Base-by-base conservation (phyloP, 2,329 filamentous ascomycete species). In the Penicillium sp. region DNA sequence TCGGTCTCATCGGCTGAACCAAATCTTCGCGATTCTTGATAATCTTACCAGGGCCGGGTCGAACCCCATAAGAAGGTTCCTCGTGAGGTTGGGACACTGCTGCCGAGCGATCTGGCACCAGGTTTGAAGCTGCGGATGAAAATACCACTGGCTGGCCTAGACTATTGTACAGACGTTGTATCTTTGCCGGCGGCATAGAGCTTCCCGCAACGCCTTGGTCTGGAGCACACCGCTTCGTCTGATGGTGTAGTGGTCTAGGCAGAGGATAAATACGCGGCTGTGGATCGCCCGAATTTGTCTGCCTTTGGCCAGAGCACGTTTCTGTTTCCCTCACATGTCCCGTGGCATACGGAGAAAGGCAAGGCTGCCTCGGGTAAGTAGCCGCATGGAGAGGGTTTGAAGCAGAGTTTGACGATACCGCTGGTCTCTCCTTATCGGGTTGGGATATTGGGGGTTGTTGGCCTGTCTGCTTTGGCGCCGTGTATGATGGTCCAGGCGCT, bases 1-100 rank as follows among this genome's bases (percentile, higher is more conserved):
- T 53, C 41, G 60, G 58, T 3, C 69, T 61, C 13, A 83, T 60
- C 0, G 71, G 69, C 53, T 77, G 70, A 3, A 77, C 74, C 30
- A 78, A 59, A 38, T 69, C 61, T 46, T 55, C 4, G 53, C 69
- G 60, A 53, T 62, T 43, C 58, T 63, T 60, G 40, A 72, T 33
- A 63, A 37, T 11, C 41, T 34, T 41, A 31, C 45, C 58, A 42
- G 53, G 3, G 25, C 50, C 30, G 22, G 4, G 22, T 49, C 43
- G 46, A 35, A 46, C 39, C 11, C 18, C 22, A 25, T 25, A 36
- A 33, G 27, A 8, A 27, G 14, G 11, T 27, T 18, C 43, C 28
- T 25, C n/a, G 3, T 52, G 51, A 11, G 40, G 31, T 29, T 49
- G 58, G 6, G 33, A 10, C 4, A 48, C 47, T 18, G 19, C 38